Evolutionary conservation across 23 red algal species (phyloP).

Genomic region (Gracilariopsis chorda): DNA sequence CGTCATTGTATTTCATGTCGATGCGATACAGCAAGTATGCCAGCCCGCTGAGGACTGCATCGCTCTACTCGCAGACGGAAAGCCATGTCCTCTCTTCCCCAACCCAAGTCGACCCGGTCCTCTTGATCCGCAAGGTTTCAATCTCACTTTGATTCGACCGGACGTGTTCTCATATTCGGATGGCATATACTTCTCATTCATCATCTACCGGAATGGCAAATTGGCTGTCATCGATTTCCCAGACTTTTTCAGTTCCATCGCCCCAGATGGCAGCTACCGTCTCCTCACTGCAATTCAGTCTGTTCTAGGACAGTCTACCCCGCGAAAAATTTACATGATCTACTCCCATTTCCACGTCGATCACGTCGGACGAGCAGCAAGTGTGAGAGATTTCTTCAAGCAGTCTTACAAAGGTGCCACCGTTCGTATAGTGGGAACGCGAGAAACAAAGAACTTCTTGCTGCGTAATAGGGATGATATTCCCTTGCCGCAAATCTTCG

Average conservation of each 20-base stretch:
- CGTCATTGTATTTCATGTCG: no score
- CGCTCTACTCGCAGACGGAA: neutral
- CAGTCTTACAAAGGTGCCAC: neutral
- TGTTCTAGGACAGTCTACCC: neutral
- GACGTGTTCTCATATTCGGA: slow-evolving; percentile 50
- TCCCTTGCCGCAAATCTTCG: neutral
- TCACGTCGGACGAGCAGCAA: slow-evolving; percentile 4
- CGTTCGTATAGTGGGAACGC: neutral
- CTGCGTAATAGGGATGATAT: neutral
- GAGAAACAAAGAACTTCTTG: slow-evolving; percentile 5
- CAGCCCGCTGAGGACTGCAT: neutral
- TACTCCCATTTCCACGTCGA: slow-evolving; percentile 39
- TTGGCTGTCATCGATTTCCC: slow-evolving; percentile 47
- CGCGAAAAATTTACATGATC: slow-evolving; percentile 6
- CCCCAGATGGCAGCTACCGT: slow-evolving; percentile 6
- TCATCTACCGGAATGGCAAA: neutral
- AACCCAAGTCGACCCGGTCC: neutral
- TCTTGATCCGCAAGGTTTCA: neutral
- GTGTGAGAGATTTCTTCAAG: neutral
- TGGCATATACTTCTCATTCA: slow-evolving; percentile 22
- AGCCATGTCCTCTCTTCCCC: neutral
- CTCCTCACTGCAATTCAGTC: neutral
- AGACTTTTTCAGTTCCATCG: neutral
- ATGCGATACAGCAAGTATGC: no score
- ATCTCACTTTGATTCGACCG: slow-evolving; percentile 20